These are phyloP conservation scores for Pterocarpus santalinus DNA, from an alignment of 306 rosid species.

Conservation along the genomic window DNA sequence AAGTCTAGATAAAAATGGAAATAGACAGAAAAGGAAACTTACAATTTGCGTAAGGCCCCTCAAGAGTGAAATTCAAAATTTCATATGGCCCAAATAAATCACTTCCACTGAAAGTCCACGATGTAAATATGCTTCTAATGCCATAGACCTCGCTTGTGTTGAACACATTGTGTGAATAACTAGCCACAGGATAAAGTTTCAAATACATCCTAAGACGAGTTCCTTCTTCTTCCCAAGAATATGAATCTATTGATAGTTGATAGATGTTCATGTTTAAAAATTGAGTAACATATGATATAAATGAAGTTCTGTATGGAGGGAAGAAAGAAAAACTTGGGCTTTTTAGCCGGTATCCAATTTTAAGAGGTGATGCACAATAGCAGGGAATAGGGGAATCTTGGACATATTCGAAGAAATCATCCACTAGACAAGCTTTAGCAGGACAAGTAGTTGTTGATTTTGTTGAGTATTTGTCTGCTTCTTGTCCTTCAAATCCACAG, in stretches of 20 bases:
- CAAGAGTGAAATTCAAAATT: constrained; percentile 73
- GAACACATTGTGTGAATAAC: constrained; percentile 42
- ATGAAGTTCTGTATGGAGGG: constrained; percentile 52
- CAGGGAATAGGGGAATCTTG: constrained; percentile 63
- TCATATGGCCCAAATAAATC: constrained; percentile 91
- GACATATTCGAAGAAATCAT: constrained; percentile 66
- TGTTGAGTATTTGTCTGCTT: constrained; percentile 24
- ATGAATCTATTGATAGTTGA: constrained; percentile 68
- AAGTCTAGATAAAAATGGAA: constrained; percentile 22
- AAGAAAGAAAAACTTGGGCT: constrained; percentile 93
- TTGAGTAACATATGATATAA: constrained; percentile 60
- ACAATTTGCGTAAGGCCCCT: constrained; percentile 64
- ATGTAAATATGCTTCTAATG: constrained; percentile 45
- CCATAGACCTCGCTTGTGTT: constrained; percentile 64
- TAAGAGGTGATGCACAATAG: constrained; percentile 82
- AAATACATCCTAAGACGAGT: constrained; percentile 81
- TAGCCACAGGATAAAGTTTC: constrained; percentile 69
- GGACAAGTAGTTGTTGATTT: constrained; percentile 52
- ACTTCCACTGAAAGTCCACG: constrained; percentile 62
- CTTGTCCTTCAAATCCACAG: constrained; percentile 59
- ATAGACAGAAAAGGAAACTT: constrained; percentile 54
- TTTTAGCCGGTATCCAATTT: constrained; percentile 83
- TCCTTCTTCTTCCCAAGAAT: constrained; percentile 75
- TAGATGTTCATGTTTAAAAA: constrained; percentile 55
- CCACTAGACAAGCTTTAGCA: constrained; percentile 64